Percentiles rank a stretch among this genome's conserved stretches.
phyloP scores from a whole-genome alignment of 2,329 filamentous ascomycete genomes.

The Clarireedia homoeocarpa region DNA sequence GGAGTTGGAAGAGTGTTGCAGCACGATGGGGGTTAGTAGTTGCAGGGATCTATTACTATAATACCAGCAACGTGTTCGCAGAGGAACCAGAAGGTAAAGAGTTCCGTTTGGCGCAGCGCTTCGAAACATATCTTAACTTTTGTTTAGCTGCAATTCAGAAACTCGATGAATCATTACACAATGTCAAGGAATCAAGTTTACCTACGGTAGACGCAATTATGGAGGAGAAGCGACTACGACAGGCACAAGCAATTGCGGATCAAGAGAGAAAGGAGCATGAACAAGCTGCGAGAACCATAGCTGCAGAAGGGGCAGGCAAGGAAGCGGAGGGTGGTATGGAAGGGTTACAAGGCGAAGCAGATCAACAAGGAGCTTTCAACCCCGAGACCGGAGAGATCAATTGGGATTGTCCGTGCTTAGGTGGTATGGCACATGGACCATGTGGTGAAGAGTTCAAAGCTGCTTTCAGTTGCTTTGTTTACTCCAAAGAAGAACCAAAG shows the following conservation, averaged over 20 bases:
- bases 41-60: conserved; percentile 86
- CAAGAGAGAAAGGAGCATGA: conserved; percentile 19
- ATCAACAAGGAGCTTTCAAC: conserved; percentile 88
- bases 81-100: conserved; percentile 67
- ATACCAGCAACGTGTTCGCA: conserved; percentile 79
- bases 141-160: conserved; percentile 26
- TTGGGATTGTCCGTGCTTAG: conserved; percentile 97
- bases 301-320: conserved; percentile 17
- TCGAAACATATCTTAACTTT: conserved; percentile 16
- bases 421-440: conserved; percentile 93
- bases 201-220: conserved; percentile 61
- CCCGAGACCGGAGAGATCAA: conserved; percentile 99
- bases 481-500: conserved; percentile 88
- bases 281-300: conserved; percentile 14
- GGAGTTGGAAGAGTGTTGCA: conserved; percentile 74
- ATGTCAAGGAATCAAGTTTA: conserved; percentile 41
- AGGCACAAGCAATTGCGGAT: conserved; percentile 24
- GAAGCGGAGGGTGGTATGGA: conserved; percentile 34
- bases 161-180: conserved; percentile 30
- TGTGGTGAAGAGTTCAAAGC: conserved; percentile 93
- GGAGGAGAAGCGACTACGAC: conserved; percentile 47
- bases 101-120: conserved; percentile 27
- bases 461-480: conserved; percentile 98
- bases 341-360: conserved; percentile 71
- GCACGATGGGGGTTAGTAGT: conserved; percentile 68